phyloP scores from a whole-genome alignment of 306 rosid species.

The Vigna unguiculata region DNA sequence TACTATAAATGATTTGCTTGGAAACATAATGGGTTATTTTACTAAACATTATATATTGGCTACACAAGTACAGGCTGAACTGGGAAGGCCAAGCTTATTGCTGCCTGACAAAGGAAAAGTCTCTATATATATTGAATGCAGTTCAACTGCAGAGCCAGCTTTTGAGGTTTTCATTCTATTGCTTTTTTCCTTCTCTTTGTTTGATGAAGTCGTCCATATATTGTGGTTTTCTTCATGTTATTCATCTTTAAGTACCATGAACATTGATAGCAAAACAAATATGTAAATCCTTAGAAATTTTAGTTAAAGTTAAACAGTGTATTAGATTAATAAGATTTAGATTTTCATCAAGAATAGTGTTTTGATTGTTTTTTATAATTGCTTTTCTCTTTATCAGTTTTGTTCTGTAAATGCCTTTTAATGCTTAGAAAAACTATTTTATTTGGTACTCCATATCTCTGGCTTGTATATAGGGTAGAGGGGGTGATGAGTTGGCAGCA shows the following conservation, averaged over 20 bases:
- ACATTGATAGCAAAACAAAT: conserved; percentile 13
- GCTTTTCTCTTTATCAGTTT: conserved; percentile 18
- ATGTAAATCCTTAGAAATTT: not conserved
- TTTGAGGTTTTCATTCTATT: conserved; percentile 65
- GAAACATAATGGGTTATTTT: conserved; percentile 29
- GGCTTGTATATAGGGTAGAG: conserved; percentile 69
- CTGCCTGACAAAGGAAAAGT: conserved; percentile 87
- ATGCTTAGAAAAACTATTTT: conserved; percentile 23
- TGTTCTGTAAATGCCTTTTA: not conserved
- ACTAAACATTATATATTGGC: conserved; percentile 36
- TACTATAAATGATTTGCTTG: not conserved
- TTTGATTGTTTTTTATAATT: not conserved
- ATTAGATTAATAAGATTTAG: conserved; percentile 5
- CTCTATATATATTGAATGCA: conserved; percentile 72
- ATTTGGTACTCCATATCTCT: conserved; percentile 25
- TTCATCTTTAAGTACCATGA: conserved; percentile 12
- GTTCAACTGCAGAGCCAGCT: conserved; percentile 77
- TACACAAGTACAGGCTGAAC: conserved; percentile 76
- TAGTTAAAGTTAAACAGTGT: not conserved
- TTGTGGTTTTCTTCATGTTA: conserved; percentile 32
- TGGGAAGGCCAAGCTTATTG: conserved; percentile 74
- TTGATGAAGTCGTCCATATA: conserved; percentile 26
- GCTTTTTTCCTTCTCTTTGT: conserved; percentile 6
- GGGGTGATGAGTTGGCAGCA: conserved; percentile 83
- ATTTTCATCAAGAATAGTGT: not conserved